These are phyloP conservation scores for Nannizzia gypsea DNA, from an alignment of 2,329 filamentous ascomycete species.

Conservation along the genomic window DNA sequence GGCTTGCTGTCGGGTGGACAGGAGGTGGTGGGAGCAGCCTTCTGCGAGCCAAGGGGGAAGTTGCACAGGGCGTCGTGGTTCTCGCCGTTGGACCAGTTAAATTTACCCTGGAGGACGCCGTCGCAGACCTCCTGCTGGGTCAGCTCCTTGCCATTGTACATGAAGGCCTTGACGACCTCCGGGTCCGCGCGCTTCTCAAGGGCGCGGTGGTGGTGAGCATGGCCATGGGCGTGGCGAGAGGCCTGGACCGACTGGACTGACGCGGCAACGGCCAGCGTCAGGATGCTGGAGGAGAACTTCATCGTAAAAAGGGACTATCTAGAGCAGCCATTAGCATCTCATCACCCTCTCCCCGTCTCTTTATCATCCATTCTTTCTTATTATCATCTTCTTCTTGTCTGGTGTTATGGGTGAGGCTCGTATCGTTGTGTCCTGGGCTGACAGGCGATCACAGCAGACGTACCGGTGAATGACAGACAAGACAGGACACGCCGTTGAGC, in stretches of 20 bases:
- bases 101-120: conserved; percentile 57
- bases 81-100: conserved; percentile 53
- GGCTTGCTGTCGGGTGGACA: conserved; percentile 9
- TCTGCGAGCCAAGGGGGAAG: conserved; percentile 7
- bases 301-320: conserved; percentile 17
- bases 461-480: background rate
- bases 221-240: conserved; percentile 27
- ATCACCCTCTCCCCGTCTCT: too few relatives aligned
- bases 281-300: conserved; percentile 29
- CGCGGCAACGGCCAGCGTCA: conserved; percentile 33
- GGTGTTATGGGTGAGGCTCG: too few relatives aligned
- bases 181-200: conserved; percentile 31
- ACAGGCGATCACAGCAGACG: too few relatives aligned
- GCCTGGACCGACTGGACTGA: conserved; percentile 15
- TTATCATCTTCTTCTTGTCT: too few relatives aligned
- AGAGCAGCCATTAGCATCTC: too few relatives aligned
- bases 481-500: conserved; percentile 11
- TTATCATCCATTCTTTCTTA: too few relatives aligned
- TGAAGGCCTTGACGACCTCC: conserved; percentile 52
- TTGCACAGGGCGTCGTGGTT: conserved; percentile 44
- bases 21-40: background rate
- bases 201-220: conserved; percentile 31
- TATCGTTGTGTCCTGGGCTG: too few relatives aligned
- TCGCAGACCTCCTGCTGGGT: conserved; percentile 53
- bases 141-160: conserved; percentile 54